A percentile compares a stretch with the other conserved stretches of the same genome.
Conservation (phyloP, 2,329 filamentous ascomycete species). For the Diaporthe eres region DNA sequence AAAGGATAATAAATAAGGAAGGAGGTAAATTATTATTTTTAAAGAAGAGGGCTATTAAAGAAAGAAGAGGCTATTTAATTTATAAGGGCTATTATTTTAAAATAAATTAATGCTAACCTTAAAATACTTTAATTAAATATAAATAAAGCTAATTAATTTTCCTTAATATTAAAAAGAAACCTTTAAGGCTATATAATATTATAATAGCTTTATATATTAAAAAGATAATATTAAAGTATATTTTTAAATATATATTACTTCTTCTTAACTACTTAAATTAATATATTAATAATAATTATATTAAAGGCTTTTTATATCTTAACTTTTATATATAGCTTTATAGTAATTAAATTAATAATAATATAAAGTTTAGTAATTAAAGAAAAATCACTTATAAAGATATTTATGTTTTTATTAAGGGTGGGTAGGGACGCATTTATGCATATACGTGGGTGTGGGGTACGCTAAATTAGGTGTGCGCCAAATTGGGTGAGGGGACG, state of each 20-base stretch:
- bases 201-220: background rate
- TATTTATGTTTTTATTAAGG: background rate
- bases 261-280: background rate
- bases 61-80: background rate
- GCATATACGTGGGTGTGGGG: background rate
- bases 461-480: too few relatives aligned
- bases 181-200: background rate
- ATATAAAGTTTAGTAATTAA: background rate
- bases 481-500: too few relatives aligned
- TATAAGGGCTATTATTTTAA: background rate
- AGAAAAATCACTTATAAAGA: background rate
- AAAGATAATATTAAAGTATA: background rate
- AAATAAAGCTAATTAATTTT: background rate
- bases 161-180: background rate
- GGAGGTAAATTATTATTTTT: too few relatives aligned
- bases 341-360: background rate
- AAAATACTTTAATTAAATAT: background rate
- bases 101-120: background rate
- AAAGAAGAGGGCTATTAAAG: too few relatives aligned
- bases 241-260: background rate
- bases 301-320: background rate
- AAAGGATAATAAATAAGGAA: too few relatives aligned
- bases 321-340: background rate
- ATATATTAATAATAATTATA: background rate
- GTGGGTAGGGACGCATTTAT: background rate